Evolutionary conservation across 805 yeast species (phyloP).

Genomic region (Cyberlindnera mycetangii): DNA sequence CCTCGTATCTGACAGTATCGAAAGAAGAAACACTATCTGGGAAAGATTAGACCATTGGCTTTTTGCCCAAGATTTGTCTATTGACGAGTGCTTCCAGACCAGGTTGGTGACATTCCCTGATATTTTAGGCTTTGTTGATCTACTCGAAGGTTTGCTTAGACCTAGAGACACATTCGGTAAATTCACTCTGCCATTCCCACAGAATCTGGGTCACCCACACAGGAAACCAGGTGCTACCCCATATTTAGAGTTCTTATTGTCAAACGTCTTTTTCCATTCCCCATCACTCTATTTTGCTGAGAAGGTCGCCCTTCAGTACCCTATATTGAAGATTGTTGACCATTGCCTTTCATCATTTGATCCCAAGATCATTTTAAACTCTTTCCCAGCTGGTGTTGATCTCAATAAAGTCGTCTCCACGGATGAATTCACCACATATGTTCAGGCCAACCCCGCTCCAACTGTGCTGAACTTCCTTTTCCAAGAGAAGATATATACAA

Average conservation of each 20-base stretch:
- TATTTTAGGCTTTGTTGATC: conserved; percentile 56
- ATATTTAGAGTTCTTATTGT: conserved; percentile 69
- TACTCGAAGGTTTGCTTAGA: conserved; percentile 38
- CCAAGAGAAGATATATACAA: conserved; percentile 51
- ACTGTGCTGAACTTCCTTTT: conserved; percentile 61
- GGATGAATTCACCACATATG: conserved; percentile 43
- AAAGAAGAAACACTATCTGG: conserved; percentile 58
- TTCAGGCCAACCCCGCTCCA: conserved; percentile 69
- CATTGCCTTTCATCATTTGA: conserved; percentile 48
- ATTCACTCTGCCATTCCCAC: conserved; percentile 51
- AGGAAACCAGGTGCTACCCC: conserved; percentile 75
- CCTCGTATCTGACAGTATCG: conserved; percentile 46
- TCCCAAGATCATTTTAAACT: conserved; percentile 47
- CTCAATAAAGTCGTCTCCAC: conserved; percentile 46
- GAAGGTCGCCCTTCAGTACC: conserved; percentile 45
- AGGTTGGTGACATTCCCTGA: conserved; percentile 52
- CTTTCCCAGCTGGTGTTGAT: conserved; percentile 50
- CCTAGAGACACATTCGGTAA: conserved; percentile 38
- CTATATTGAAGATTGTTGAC: conserved; percentile 51
- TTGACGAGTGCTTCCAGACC: conserved; percentile 42
- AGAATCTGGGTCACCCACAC: conserved; percentile 55
- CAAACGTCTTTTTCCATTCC: conserved; percentile 61
- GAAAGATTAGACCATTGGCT: conserved; percentile 66
- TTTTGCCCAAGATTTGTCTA: conserved; percentile 37
- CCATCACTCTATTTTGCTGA: conserved; percentile 35